Base-by-base conservation (phyloP, 805 yeast species). In the Lachancea lanzarotensis region DNA sequence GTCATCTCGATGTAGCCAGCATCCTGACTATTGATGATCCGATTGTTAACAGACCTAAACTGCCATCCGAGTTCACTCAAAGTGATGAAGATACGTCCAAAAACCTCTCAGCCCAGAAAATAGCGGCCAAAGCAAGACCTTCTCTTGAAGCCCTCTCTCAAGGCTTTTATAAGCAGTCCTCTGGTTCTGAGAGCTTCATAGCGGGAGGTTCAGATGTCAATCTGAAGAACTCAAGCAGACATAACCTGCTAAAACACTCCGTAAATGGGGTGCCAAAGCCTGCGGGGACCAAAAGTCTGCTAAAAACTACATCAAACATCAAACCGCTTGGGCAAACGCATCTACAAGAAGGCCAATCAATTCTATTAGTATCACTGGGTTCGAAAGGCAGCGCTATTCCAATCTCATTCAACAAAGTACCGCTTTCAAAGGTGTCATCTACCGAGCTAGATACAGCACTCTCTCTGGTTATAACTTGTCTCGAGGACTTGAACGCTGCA, bases 391-490 rank as follows among this genome's bases (percentile, higher is more conserved):
- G 63, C 2, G 65, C 66, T 11, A 72, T 74, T 7, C 85, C 91
- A 0, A 74, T 90, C 10, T 78, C 80, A 38, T 72, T 88, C 45
- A 82, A 83, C 50, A 72, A 78, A 31, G 85, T 84, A n/a, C 88
- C 95, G 6, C 68, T 82, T 42, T 74, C 89, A 1, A 82, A 82
- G 55, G 81, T 82, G 2, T 84, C 82, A 47, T 74, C 81, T n/a
- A 84, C 95, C 0, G 93, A 86, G 59, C 71, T 89, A 32, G 96
- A 90, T 54, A 87, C 95, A 2, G 95, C 95, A 0, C 73, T 90
- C 32, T 83, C 95, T 0, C 68, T 90, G 36, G 79, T 79, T 9
- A 74, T 90, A n/a, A 56, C 53, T 47, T 63, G 66, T 7, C 57
- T 60, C 9, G 65, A 66, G 22, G 58, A 65, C 8, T 51, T 66